Evolutionary conservation across 106 monocot species (phyloP).

Genomic region (Posidonia australis): DNA sequence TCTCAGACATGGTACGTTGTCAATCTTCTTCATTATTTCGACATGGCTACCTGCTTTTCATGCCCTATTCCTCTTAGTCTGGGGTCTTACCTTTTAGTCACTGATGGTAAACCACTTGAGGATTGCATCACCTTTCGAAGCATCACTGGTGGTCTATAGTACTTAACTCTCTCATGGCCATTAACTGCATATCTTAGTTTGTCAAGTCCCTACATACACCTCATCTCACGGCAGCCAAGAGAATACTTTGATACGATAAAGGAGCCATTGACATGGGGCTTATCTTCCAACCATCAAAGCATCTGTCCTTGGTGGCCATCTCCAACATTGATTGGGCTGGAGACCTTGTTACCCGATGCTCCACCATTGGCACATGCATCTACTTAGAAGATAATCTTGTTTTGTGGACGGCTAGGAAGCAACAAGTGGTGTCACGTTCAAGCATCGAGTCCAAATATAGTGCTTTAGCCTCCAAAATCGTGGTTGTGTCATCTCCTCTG

Average conservation of each 20-base stretch:
- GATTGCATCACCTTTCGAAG: neutral
- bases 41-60: neutral
- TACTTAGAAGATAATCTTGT: neutral
- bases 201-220: neutral
- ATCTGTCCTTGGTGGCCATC: too few species aligned
- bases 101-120: neutral
- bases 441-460: constrained; percentile 4
- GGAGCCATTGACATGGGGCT: too few species aligned
- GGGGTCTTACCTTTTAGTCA: neutral
- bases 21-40: neutral
- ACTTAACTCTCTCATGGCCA: neutral
- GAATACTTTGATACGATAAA: constrained; percentile 4
- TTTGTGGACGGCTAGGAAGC: neutral
- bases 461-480: neutral
- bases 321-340: constrained; percentile 1
- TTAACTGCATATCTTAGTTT: constrained; percentile 1
- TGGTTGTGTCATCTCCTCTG: neutral
- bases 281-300: too few species aligned
- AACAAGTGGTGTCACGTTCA: neutral
- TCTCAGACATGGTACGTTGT: neutral
- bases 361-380: neutral
- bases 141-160: neutral
- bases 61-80: neutral
- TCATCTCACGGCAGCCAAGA: neutral
- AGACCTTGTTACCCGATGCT: neutral